Evolutionary conservation across 495 filamentous ascomycete species (phyloP), one percentile per base, ranked within the genome.

Genomic region (Neurospora sp.): DNA sequence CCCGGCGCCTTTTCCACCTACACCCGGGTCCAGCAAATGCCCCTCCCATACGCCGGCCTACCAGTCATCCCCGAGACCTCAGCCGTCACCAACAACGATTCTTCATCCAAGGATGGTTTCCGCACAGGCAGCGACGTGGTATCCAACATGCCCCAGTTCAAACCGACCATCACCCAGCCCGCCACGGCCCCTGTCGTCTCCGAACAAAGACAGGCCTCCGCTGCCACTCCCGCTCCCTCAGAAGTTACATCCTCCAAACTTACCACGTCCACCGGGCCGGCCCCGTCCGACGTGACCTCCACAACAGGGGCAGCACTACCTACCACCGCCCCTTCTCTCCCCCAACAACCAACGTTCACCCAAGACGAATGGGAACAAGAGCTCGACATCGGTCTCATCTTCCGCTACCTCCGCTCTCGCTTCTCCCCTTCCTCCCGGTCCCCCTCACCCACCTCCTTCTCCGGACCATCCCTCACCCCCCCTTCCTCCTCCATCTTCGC

Each of bases 341-440:
- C 73, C 13, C 71, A 42, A 17, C 28, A 66, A 66, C 54, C 15
- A 66, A 74, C 79, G 0, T 86, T 89, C 70, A 85, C 83, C 3
- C 86, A 88, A 54, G 91, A 94, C 38, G 94, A 97, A 79, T 98
- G 94, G 94, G 93, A 97, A 78, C 90, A 89, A 42, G 91, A 94
- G 17, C 87, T 97, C 5, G 93, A 97, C 76, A 86, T 97, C 73
- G 89, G 89, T 80, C 91, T 94, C 81, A 90, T 97, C n/a, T 97
- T 97, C 84, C 89, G 90, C 45, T 96, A 94, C 80, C 88, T 98
- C 24, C 87, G 89, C 69, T 90, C 88, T 21, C 92, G 93, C 75
- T 96, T 97, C 80, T 82, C 78, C 1, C 54, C 54, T 19, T 73
- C 83, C 36, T 80, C 80, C 13, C 80, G 77, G 4, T 72, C 77